Evolutionary conservation across 805 yeast species (phyloP).

Genomic region (Grigorovia transvaalensis): DNA sequence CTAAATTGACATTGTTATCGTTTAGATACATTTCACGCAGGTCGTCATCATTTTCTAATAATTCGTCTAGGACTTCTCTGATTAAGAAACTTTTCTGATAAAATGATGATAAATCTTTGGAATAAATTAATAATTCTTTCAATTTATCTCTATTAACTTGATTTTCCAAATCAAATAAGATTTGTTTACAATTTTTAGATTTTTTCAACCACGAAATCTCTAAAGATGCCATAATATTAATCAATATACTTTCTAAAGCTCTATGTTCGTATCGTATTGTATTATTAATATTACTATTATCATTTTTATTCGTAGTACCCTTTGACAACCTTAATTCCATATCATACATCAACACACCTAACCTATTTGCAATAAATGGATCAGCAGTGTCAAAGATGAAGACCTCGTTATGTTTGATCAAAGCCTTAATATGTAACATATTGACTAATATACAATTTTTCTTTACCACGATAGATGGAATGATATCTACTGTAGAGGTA

Average conservation of each 20-base stretch:
- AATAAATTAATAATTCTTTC: slow-evolving; percentile 60
- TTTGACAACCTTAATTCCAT: slow-evolving; percentile 54
- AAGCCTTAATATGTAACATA: slow-evolving; percentile 78
- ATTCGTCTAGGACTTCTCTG: slow-evolving; percentile 71
- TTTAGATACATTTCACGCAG: slow-evolving; percentile 68
- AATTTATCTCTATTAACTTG: slow-evolving; percentile 69
- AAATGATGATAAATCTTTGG: slow-evolving; percentile 60
- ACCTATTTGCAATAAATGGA: slow-evolving; percentile 48
- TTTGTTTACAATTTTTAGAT: slow-evolving; percentile 45
- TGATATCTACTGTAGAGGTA: slow-evolving; percentile 65
- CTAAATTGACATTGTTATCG: slow-evolving; percentile 21
- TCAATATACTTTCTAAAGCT: slow-evolving; percentile 72
- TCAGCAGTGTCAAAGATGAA: slow-evolving; percentile 64
- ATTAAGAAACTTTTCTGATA: slow-evolving; percentile 68
- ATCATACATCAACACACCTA: slow-evolving; percentile 78
- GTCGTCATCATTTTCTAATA: slow-evolving; percentile 81
- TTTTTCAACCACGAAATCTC: slow-evolving; percentile 66
- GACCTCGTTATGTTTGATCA: slow-evolving; percentile 71
- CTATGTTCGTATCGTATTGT: slow-evolving; percentile 54
- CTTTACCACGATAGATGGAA: slow-evolving; percentile 80
- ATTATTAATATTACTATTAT: slow-evolving; percentile 35
- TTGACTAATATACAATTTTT: slow-evolving; percentile 68
- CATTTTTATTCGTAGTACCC: slow-evolving; percentile 2
- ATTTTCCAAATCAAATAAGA: slow-evolving; percentile 62
- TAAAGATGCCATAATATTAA: slow-evolving; percentile 67